Conservation (phyloP, 306 rosid genomes). For the Begonia loranthoides region DNA sequence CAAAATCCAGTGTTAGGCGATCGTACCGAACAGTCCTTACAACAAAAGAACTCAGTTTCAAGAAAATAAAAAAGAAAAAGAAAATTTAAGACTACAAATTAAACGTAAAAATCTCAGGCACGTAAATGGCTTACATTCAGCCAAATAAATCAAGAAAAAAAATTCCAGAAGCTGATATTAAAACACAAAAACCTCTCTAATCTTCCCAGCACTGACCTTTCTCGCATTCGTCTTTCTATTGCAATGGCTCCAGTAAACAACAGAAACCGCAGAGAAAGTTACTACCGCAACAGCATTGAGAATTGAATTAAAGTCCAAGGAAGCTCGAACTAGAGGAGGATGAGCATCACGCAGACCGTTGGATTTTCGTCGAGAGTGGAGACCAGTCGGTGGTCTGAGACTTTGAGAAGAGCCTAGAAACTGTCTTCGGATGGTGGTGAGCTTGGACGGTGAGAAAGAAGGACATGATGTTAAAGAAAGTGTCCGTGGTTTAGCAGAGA, state of each 20-base stretch:
- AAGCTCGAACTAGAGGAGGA: constrained; percentile 44
- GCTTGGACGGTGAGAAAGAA: constrained; percentile 19
- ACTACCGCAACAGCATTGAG: constrained; percentile 40
- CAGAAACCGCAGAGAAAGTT: constrained; percentile 60
- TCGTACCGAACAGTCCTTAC: too few species aligned
- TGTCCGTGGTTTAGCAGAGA: constrained; percentile 32
- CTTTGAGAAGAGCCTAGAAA: constrained; percentile 44
- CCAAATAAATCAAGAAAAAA: background rate
- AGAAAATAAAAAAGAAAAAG: too few species aligned
- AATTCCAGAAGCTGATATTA: background rate
- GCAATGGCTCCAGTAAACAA: constrained; percentile 30
- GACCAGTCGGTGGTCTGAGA: constrained; percentile 31
- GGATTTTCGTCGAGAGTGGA: constrained; percentile 25
- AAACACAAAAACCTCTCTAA: background rate
- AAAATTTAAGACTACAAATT: too few species aligned
- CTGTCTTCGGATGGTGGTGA: constrained; percentile 26
- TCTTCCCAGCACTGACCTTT: constrained; percentile 20
- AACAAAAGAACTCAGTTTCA: too few species aligned
- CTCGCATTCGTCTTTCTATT: constrained; percentile 29
- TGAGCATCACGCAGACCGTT: constrained; percentile 13
- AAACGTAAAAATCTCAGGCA: too few species aligned
- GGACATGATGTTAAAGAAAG: constrained; percentile 26
- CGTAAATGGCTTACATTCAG: too few species aligned
- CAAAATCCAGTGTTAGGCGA: too few species aligned
- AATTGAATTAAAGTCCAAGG: constrained; percentile 33